Percentiles rank a stretch among this genome's conserved stretches.
These are phyloP conservation scores for Fusarium piperis DNA, from an alignment of 2,329 filamentous ascomycete species.

Conservation along the genomic window DNA sequence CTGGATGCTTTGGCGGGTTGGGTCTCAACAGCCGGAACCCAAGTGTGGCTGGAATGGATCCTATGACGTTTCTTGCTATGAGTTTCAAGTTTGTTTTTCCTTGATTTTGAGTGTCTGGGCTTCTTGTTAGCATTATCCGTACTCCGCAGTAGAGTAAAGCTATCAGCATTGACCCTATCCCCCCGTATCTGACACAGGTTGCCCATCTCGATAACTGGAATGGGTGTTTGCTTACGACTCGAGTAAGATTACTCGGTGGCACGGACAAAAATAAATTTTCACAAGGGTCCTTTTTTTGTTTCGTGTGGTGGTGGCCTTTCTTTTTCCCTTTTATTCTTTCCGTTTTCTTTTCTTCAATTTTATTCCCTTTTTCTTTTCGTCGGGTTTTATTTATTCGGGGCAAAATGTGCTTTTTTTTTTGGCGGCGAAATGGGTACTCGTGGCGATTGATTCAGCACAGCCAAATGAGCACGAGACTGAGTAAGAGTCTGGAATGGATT, in stretches of 20 bases:
- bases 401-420: not conserved
- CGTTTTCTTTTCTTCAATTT: not conserved
- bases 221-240: not conserved
- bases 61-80: not conserved
- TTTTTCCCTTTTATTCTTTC: not conserved
- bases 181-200: not conserved
- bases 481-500: not conserved
- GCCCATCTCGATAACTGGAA: not conserved
- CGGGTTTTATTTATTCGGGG: not conserved
- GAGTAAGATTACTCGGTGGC: not conserved
- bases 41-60: slow-evolving; percentile 20
- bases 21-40: slow-evolving; percentile 25
- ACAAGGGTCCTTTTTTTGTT: not conserved
- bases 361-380: not conserved
- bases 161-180: not conserved
- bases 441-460: not conserved
- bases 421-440: not conserved
- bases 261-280: not conserved
- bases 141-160: too few relatives aligned
- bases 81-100: not conserved
- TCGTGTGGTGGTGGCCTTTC: not conserved
- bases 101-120: not conserved
- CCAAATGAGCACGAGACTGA: not conserved
- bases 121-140: not conserved
- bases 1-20: slow-evolving; percentile 2